Evolutionary conservation across 352 stramenopile species (phyloP), one percentile per base, ranked within the genome.

Genomic region (Globisporangium nagaii): DNA sequence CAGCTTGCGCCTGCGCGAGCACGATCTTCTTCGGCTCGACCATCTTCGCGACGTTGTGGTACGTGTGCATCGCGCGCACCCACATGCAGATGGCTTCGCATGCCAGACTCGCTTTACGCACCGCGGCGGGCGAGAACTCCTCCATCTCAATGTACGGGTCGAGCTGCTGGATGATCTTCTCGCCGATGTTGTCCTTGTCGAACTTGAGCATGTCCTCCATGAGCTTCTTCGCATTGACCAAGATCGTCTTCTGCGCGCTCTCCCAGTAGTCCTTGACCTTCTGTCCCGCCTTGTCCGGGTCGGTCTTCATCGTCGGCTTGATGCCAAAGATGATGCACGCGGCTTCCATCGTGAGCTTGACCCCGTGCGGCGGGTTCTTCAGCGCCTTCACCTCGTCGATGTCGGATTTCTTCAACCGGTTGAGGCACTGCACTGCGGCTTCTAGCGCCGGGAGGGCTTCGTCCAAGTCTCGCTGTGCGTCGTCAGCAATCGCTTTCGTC

Each of bases 281-380:
- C 71, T 98, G 70, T 1, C 91, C 71, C 15, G 88, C 70, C 60
- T 96, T 96, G 55, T 98, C 90, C 0, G 92, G 85, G 44, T 95
- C 83, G 0, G 82, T 84, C 52, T 94, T 93, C 61, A 92, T 86
- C 6, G 73, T 77, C 1, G 84, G 92, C 54, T 98, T 98, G 62
- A 98, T 93, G 22, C 82, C 81, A 60, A 98, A 98, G 68, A 97
- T 97, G 56, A 98, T 97, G 52, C 91, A 98, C 4, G 84, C 88
- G 4, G 90, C 86, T 58, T 96, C 84, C 86, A 97, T 96, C 2
- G 90, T 97, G 12, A 96, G 64, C 34, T 79, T 81, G 0, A 95
- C 83, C n/a, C 80, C 81, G 25, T 93, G 76, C 1, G 84, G 87
- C 3, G 85, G 86, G 42, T 96, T 96, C 63, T 93, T 94, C 8